Base-by-base conservation (phyloP, 1,284 basidiomycete genomes). In the Puccinia horiana region DNA sequence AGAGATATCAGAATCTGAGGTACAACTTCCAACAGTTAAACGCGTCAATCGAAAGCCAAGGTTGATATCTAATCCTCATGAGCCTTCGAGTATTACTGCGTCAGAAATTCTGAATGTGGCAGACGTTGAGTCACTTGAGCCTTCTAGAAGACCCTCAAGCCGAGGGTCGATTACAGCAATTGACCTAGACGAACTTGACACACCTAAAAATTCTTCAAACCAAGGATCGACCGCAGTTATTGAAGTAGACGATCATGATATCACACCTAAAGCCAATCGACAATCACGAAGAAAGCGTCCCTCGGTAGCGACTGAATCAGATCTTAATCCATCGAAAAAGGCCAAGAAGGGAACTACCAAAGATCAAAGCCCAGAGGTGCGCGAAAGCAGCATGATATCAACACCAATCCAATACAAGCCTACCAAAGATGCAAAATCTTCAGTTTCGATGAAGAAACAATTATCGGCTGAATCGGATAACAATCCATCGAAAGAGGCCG, bases 41-140 rank as follows among this genome's bases (percentile, higher is more conserved):
- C 69, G 69, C 44, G 16, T 70, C 11, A 70, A 70, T 16, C 69
- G 69, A 32, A 70, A 70, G 49, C 69, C 69, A n/a, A 40, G 69
- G 8, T 35, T 70, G 42, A 70, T 70, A 47, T 70, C 69, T 29
- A 26, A 70, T 29, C 49, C 69, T 26, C 4, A 20, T 40, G 69
- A 70, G 29, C 20, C 35, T 70, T 70, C 69, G 11, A 70, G 42
- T 20, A 37, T 40, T 40, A 2, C 63, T 40, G 40, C 63, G 9
- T 37, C 35, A 20, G 63, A 67, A 5, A 26, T 26, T 20, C 20
- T 44, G 35, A 67, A 37, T 8, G 29, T n/a, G n/a, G 63, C 35
- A 37, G 35, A 37, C 20, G 56, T 5, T n/a, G 14, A 54, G 52
- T 18, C 52, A 58, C 26, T 8, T 26, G 56, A 58, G 6, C 2